phyloP scores from a whole-genome alignment of 2,329 filamentous ascomycete genomes.

The Diaporthe aspalathi region DNA sequence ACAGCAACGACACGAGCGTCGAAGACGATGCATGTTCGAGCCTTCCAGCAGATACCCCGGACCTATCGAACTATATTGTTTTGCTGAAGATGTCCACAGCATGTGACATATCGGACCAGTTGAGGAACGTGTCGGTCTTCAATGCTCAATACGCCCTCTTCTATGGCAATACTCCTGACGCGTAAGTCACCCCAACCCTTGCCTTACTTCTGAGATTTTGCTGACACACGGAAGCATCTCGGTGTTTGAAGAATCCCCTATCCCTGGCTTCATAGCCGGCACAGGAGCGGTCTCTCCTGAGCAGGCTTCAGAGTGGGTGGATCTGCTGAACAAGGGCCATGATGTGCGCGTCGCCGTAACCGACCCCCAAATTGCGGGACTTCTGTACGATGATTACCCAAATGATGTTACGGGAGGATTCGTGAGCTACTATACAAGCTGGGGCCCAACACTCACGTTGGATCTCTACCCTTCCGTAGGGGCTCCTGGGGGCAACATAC shows the following conservation, averaged over 20 bases:
- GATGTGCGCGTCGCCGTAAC: slow-evolving; percentile 43
- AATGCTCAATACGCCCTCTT: slow-evolving; percentile 48
- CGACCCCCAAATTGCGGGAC: slow-evolving; percentile 10
- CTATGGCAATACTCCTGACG: slow-evolving; percentile 31
- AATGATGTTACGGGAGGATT: slow-evolving; percentile 61
- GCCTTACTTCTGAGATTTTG: neutral
- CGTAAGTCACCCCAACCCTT: slow-evolving; percentile 15
- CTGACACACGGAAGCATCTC: slow-evolving; percentile 9
- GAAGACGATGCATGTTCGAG: slow-evolving; percentile 51
- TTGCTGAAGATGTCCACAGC: slow-evolving; percentile 52
- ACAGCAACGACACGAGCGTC: slow-evolving; percentile 46
- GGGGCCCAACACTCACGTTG: slow-evolving; percentile 70
- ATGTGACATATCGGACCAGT: slow-evolving; percentile 46
- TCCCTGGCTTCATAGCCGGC: slow-evolving; percentile 34
- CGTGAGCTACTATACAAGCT: slow-evolving; percentile 63
- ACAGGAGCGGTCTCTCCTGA: slow-evolving; percentile 39
- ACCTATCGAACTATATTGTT: slow-evolving; percentile 55
- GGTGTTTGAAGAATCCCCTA: neutral
- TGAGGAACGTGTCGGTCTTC: slow-evolving; percentile 52
- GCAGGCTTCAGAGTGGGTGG: slow-evolving; percentile 44
- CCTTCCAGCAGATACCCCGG: slow-evolving; percentile 52
- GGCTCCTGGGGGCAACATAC: slow-evolving; percentile 67
- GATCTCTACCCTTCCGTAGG: slow-evolving; percentile 67
- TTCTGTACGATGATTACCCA: slow-evolving; percentile 33
- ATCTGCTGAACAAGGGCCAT: slow-evolving; percentile 41